These are phyloP conservation scores for Leccinellum luteum DNA, from an alignment of 768 basidiomycete genomes.

Conservation along the genomic window DNA sequence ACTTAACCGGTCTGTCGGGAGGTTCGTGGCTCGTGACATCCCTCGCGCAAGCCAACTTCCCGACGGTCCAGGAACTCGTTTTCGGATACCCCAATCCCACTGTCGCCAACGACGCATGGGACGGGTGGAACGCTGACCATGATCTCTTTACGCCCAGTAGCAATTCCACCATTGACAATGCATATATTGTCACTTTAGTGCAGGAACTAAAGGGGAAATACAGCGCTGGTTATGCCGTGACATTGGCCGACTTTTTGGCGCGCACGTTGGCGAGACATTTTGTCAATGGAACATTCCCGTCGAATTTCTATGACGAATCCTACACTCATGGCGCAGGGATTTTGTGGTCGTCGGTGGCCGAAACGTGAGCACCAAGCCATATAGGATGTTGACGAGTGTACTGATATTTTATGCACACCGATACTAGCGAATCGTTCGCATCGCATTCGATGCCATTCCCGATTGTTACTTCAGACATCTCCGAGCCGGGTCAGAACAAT, in stretches of 20 bases:
- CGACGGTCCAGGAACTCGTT: constrained; percentile 37
- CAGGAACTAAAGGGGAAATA: constrained; percentile 32
- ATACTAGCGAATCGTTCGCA: constrained; percentile 34
- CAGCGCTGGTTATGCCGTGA: constrained; percentile 29
- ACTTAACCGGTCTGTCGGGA: constrained; percentile 52
- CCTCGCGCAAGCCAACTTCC: constrained; percentile 40
- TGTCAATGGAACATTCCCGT: constrained; percentile 34
- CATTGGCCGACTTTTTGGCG: constrained; percentile 28
- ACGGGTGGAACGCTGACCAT: constrained; percentile 34
- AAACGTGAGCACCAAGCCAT: constrained; percentile 27
- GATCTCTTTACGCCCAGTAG: constrained; percentile 20
- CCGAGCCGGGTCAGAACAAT: constrained; percentile 24
- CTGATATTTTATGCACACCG: not conserved
- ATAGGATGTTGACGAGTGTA: not conserved
- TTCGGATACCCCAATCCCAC: constrained; percentile 29
- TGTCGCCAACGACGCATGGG: constrained; percentile 23
- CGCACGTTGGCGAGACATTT: constrained; percentile 37
- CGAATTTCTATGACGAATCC: constrained; percentile 30
- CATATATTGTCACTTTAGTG: constrained; percentile 18
- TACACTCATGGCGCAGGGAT: constrained; percentile 35
- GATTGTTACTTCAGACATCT: constrained; percentile 32
- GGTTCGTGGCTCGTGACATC: constrained; percentile 40
- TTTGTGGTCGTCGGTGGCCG: constrained; percentile 32
- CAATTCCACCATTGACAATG: constrained; percentile 10
- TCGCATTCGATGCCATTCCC: constrained; percentile 40